These are phyloP conservation scores for Glycine tomentella DNA, from an alignment of 306 rosid species.

Conservation along the genomic window DNA sequence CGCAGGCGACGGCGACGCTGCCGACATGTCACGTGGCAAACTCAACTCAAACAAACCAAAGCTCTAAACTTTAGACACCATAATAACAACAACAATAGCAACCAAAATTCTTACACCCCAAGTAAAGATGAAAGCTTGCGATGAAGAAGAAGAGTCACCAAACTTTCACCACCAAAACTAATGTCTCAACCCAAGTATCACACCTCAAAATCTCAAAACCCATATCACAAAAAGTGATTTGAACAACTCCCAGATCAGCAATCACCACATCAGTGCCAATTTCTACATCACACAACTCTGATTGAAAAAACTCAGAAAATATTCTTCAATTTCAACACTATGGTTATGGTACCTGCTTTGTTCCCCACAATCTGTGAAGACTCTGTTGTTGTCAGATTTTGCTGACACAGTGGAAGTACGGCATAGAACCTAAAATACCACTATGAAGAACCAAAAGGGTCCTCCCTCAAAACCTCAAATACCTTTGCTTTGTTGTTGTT, in stretches of 20 bases:
- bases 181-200: background rate
- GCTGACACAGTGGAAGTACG: conserved; percentile 15
- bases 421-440: conserved; percentile 22
- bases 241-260: background rate
- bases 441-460: background rate
- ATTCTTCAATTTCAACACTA: background rate
- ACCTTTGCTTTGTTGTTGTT: conserved; percentile 2
- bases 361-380: conserved; percentile 12
- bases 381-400: conserved; percentile 4
- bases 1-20: conserved; percentile 71
- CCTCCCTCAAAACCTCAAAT: background rate
- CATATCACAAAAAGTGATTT: conserved; percentile 10
- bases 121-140: conserved; percentile 19
- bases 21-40: conserved; percentile 61
- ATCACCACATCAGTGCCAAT: background rate
- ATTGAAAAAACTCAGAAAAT: background rate
- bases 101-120: background rate
- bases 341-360: background rate
- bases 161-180: conserved; percentile 22
- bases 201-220: background rate
- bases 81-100: background rate
- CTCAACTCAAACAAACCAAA: conserved; percentile 15
- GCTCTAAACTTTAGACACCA: conserved; percentile 19
- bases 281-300: background rate
- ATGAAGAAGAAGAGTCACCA: conserved; percentile 41